Evolutionary conservation across 2,329 filamentous ascomycete genomes (phyloP), one percentile per base, ranked within the genome.

Genomic region (Botrytis medusae): DNA sequence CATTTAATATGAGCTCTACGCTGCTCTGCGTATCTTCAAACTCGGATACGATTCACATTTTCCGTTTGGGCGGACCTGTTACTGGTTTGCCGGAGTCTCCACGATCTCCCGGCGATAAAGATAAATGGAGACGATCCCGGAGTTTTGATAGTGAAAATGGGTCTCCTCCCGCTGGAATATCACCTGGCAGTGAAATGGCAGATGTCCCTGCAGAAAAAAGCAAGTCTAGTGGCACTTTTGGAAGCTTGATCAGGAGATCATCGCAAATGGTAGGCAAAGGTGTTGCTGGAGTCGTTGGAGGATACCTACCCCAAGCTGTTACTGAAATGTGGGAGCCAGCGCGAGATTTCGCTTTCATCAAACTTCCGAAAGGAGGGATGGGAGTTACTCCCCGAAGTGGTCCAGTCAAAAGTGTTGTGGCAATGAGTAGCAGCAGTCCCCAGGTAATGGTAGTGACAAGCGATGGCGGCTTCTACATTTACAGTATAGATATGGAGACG

Each of bases 401-500:
- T 0, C 91, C 93, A 0, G 83, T 97, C 59, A 87, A 93, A 77
- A 97, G 94, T 77, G 95, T 99, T n/a, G 96, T 99, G 61, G 95
- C 96, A 14, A 97, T 99, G 91, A 97, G 93, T 81, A 96, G 92
- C 79, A 97, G 91, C 81, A 95, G 93, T 40, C 96, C 96, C 0
- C 95, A 98, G 79, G 93, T 99, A 67, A 98, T 99, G 95, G 93
- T 98, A 0, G 95, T 98, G 22, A 99, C 96, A 0, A 98, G 92
- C 78, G 96, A 99, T 81, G 96, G 96, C 16, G 92, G 92, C 37
- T 98, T 98, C 80, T 97, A 96, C 78, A 92, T 98, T 44, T 99
- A 95, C 83, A 95, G 93, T 77, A 94, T 99, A 72, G 95, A 99
- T 81, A 89, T 99, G 85, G 95, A 97, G 78, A 93, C 93, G 75